These are phyloP conservation scores for Phaseolus lunatus DNA, from an alignment of 306 rosid species.

Conservation along the genomic window DNA sequence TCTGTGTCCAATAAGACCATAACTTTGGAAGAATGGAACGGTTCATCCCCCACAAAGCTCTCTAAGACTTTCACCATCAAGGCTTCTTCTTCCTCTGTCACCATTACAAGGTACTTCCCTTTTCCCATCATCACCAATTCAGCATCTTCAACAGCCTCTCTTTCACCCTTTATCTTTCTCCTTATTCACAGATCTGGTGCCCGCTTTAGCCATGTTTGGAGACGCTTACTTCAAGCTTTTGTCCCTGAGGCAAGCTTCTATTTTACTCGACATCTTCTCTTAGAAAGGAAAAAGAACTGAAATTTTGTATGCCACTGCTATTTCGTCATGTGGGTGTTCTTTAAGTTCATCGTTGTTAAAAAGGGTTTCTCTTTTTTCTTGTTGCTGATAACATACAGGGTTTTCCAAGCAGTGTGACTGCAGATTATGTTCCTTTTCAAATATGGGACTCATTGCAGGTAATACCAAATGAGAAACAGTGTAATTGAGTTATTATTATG, in stretches of 20 bases:
- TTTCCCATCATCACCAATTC: conserved; percentile 23
- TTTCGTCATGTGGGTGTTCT: conserved; percentile 25
- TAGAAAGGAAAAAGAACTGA: background rate
- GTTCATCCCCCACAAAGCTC: conserved; percentile 79
- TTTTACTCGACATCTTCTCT: conserved; percentile 18
- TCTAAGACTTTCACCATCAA: conserved; percentile 81
- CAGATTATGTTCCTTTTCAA: conserved; percentile 95
- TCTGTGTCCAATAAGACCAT: conserved; percentile 40
- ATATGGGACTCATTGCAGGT: conserved; percentile 97
- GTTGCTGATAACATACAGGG: conserved; percentile 59
- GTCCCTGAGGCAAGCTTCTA: conserved; percentile 82
- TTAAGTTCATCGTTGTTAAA: conserved; percentile 16
- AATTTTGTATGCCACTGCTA: background rate
- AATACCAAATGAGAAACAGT: conserved; percentile 29
- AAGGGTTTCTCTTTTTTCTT: conserved; percentile 2
- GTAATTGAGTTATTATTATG: background rate
- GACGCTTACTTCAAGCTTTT: conserved; percentile 83
- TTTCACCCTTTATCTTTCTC: background rate
- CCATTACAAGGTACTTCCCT: conserved; percentile 60
- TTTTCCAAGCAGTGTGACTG: conserved; percentile 91
- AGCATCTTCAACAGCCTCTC: background rate
- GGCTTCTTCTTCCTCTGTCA: conserved; percentile 64
- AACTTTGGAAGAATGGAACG: conserved; percentile 87
- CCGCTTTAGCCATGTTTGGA: conserved; percentile 73
- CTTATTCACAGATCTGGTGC: conserved; percentile 64